Base-by-base conservation (phyloP, 1,284 basidiomycete species). In the Trichosporon sp. region DNA sequence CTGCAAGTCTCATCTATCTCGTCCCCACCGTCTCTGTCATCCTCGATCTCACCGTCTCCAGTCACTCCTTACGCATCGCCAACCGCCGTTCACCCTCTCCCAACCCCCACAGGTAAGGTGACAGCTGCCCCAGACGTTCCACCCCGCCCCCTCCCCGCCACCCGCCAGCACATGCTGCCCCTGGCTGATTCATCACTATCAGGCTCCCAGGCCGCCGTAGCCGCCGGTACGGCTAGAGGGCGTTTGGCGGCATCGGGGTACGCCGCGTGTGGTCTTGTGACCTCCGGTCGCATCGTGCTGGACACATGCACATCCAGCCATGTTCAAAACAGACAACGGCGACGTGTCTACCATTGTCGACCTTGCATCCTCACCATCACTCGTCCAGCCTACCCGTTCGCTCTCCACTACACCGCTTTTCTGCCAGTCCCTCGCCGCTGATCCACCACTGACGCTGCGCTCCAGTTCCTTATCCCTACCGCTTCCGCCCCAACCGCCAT, bases 401-500 rank as follows among this genome's bases (percentile, higher is more conserved):
- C 21, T 21, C 11, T 25, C 18, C 18, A 9, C 47, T 34, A 12
- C 47, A 51, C 11, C 11, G 18, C 15, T 42, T 8, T 9, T 18
- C 38, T 15, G 18, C n/a, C 38, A 42, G 38, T 42, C 38, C 15
- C 38, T n/a, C 38, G 1, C 47, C 21, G 47, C 47, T n/a, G 5
- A 4, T 51, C 12, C 47, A 51, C 18, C 18, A n/a, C 27, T 60
- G 56, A 60, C 56, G 32, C 56, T n/a, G 2, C 29, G 12, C 13
- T 25, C 53, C 53, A 58, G 47, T 51, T 51, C 47, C 47, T 25
- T 25, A 51, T 51, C 47, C 42, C 18, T 23, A 13, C 18, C 35
- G 1, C 62, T n/a, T 42, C 21, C 38, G 15, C 27, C 11, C 21
- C 15, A 2, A 7, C 56, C 68, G 65, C 32, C 44, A 75, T 81